Base-by-base conservation (phyloP, 139 green algal species). In the Tetradesmus lagerheimii region DNA sequence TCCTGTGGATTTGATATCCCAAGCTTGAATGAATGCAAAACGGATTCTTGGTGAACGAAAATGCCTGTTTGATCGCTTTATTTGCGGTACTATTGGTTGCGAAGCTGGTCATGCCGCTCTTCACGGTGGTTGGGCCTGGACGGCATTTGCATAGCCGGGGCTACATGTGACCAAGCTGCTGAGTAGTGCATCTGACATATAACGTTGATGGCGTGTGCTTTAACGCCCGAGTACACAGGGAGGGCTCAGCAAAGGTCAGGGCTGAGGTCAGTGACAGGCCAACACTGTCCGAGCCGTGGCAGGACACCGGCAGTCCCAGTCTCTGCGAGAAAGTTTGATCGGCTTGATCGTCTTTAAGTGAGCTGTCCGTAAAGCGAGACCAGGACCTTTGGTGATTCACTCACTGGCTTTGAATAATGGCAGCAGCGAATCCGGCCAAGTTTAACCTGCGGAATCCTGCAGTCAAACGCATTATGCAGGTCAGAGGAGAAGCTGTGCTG, bases 391-490 rank as follows among this genome's bases (percentile, higher is more conserved):
- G 23, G 57, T 71, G 57, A 31, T 71, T 71, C 57, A 71, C 20
- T 71, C 57, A 71, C 23, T 71, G 23, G 57, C 57, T 71, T 71
- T 31, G 67, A 38, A 4, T 20, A 78, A 38, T 84, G 78, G 37
- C 78, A 50, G 41, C 41, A 53, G 78, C 25, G 27, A 41, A 25
- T 74, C 45, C 81, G 27, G n/a, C 50, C 2, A 85, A 86, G 38
- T 91, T 86, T 34, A 98, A 98, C 86, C 15, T 89, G 11, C 91
- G 95, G 9, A 99, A 98, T 78, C 95, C 97, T 3, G 95, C 95
- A 0, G 97, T 99, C 20, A 99, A 99, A 93, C 92, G 98, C 0
- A 99, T 99, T 53, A 80, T 99, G 83, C 96, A 97, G 92, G 94
- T 96, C 38, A 66, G 57, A 29, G 27, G 2, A 34, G 11, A 18